Conservation (phyloP, 129 eudicot species). For the Escallonia rubra region DNA sequence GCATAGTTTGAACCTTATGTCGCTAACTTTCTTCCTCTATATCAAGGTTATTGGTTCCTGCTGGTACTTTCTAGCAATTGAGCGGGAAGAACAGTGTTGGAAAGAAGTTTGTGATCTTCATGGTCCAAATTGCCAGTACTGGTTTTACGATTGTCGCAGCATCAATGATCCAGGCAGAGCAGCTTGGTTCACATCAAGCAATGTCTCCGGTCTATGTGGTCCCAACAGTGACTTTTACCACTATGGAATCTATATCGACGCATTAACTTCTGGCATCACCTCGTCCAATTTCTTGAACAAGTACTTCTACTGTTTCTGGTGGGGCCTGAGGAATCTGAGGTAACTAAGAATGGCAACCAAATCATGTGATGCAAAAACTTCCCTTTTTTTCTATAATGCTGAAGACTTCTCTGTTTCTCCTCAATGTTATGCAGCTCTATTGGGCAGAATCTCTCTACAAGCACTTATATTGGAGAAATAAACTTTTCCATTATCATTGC, state of each 20-base stretch:
- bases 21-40: not conserved
- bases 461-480: constrained; percentile 61
- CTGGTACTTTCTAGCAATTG: constrained; percentile 68
- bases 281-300: constrained; percentile 40
- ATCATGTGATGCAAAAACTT: not conserved
- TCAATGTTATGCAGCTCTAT: constrained; percentile 43
- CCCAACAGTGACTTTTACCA: constrained; percentile 28
- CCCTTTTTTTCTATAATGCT: not conserved
- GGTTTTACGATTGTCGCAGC: constrained; percentile 44
- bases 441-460: constrained; percentile 63
- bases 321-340: constrained; percentile 75
- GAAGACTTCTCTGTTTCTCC: not conserved
- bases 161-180: constrained; percentile 32
- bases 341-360: constrained; percentile 6
- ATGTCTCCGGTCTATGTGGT: constrained; percentile 44
- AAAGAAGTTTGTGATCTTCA: constrained; percentile 51
- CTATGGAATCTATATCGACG: constrained; percentile 51
- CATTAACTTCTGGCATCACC: constrained; percentile 35
- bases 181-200: constrained; percentile 49
- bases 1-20: not conserved
- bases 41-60: constrained; percentile 67
- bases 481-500: constrained; percentile 60
- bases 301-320: constrained; percentile 72
- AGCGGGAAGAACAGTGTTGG: constrained; percentile 81
- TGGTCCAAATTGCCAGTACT: constrained; percentile 37